phyloP scores from a whole-genome alignment of 495 filamentous ascomycete genomes.

The Clohesyomyces aquaticus region DNA sequence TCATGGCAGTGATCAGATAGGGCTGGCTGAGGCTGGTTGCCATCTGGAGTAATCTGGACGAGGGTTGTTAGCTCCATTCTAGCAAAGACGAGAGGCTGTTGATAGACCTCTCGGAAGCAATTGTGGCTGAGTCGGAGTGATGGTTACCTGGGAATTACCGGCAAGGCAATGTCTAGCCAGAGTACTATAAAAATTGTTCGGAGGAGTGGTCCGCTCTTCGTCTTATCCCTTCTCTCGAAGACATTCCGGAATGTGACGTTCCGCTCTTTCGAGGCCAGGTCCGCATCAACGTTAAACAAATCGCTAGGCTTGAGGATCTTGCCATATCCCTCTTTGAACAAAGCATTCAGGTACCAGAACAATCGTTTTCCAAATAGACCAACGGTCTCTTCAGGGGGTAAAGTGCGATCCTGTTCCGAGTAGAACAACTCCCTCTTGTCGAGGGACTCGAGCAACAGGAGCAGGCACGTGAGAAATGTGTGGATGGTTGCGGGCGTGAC shows the following conservation, averaged over 20 bases:
- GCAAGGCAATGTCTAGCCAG: slow-evolving; percentile 19
- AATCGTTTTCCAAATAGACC: slow-evolving; percentile 27
- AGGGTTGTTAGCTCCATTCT: no score
- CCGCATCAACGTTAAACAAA: slow-evolving; percentile 23
- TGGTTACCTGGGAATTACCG: slow-evolving; percentile 27
- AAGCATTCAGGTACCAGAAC: slow-evolving; percentile 30
- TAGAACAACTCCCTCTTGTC: slow-evolving; percentile 31
- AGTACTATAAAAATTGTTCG: slow-evolving; percentile 20
- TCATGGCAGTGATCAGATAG: slow-evolving; percentile 29
- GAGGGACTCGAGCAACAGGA: slow-evolving; percentile 35
- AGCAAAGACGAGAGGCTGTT: no score
- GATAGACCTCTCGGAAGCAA: no score
- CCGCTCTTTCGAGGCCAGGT: slow-evolving; percentile 21
- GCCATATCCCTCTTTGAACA: slow-evolving; percentile 28
- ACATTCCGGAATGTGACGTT: slow-evolving; percentile 12
- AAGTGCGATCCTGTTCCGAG: slow-evolving; percentile 20
- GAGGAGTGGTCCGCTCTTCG: neutral
- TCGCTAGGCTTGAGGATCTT: slow-evolving; percentile 28
- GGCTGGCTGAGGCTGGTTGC: slow-evolving; percentile 32
- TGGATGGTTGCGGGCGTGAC: slow-evolving; percentile 28
- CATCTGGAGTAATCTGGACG: slow-evolving; percentile 15
- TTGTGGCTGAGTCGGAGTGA: neutral
- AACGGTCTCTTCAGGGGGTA: slow-evolving; percentile 33
- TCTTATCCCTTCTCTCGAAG: slow-evolving; percentile 23
- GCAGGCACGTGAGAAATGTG: slow-evolving; percentile 25